Base-by-base conservation (phyloP, 2,329 filamentous ascomycete species). In the Fusarium beomiforme region DNA sequence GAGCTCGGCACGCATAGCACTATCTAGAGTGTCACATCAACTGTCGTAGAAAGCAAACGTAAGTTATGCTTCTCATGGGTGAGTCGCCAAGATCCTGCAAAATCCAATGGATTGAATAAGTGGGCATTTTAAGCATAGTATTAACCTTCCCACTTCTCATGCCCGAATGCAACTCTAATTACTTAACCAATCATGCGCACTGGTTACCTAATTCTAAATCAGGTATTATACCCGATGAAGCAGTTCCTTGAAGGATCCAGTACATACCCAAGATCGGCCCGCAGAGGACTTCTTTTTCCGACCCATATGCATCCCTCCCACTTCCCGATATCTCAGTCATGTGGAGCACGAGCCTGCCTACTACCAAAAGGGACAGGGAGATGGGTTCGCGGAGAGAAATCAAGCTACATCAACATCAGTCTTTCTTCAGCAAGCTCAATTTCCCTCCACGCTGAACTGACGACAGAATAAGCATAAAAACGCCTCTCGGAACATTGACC, bases 381-480 rank as follows among this genome's bases (percentile, higher is more conserved):
- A 11, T 13, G 29, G 8, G n/a, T 19, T 21, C 37, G 14, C 23
- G 13, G 13, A 5, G 12, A 34, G 23, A 21, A 24, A 29, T 36
- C 36, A 31, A 43, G 17, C 10, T 11, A n/a, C 26, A 26, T 21
- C 23, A 24, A 36, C 23, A 36, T 21, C 31, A 37, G 21, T 21
- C 31, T 29, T 12, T 29, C n/a, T n/a, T 43, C 12, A 9, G 26
- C 24, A 42, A 39, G 9, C 24, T 21, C 16, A 13, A 49, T 36
- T 36, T 37, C 24, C 39, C 34, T 42, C 56, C 34, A 61, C 61
- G 29, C 54, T 49, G 31, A 36, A 64, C 44, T 59, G 31, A 58
- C 64, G 46, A 67, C 29, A 17, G 39, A 71, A 64, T 70, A 70
- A 71, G 67, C 67, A 71, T 70, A 70, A 70, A 63, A 70, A 41